Evolutionary conservation across 1,284 basidiomycete species (phyloP), one percentile per base, ranked within the genome.

Genomic region (Cryptococcus sp.): DNA sequence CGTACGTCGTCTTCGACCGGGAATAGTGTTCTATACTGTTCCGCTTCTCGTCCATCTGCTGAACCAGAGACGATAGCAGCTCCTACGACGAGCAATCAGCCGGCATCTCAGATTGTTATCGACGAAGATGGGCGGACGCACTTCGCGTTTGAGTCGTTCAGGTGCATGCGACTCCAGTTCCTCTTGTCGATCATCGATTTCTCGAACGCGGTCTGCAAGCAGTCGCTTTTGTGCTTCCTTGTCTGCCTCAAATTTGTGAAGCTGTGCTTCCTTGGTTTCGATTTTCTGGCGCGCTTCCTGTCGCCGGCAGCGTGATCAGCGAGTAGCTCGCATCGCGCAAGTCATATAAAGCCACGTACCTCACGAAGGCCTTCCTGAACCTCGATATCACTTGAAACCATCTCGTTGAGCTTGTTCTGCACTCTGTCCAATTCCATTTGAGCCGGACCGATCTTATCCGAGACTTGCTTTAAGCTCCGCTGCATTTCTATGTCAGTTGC

Each of bases 381-480:
- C 20, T 60, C 62, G 35, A 64, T 52, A n/a, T 64, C 62, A 8
- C 49, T 54, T 5, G 61, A 56, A 47, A 51, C 46, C 42, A 59
- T 48, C 40, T 62, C 61, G 1, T 50, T 25, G 20, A 62, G 57
- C 30, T 55, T 53, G 16, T 42, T 39, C 23, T 49, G 25, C 13
- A 55, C 58, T 11, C 50, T 39, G 17, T 62, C 61, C 23, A 63
- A 52, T 25, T 59, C 47, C 11, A 5, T 17, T 23, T 60, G 52
- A 6, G 50, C 25, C n/a, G 55, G 50, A 16, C 19, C 35, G 10
- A 63, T 42, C 13, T 52, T 40, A 17, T 55, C 48, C 17, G n/a
- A 16, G 30, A 62, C 23, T 40, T 45, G 52, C 5, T 53, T 45
- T 25, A 58, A 16, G 5, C 20, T 27, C 10, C 25, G 20, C 54